phyloP scores from a whole-genome alignment of 768 basidiomycete genomes.

The Boletus tomentosulus region DNA sequence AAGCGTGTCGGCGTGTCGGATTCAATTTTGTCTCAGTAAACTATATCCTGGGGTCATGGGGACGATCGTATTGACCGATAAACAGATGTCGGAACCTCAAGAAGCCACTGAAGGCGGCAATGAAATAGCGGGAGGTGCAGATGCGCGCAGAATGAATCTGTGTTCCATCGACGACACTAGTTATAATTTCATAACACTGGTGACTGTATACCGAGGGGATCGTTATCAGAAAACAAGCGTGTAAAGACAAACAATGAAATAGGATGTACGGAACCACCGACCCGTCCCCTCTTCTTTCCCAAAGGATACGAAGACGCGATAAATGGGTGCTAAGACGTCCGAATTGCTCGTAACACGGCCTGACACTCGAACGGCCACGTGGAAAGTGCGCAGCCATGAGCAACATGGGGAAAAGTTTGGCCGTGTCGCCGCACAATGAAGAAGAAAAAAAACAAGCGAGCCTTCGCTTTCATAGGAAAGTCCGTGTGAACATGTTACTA shows the following conservation, averaged over 20 bases:
- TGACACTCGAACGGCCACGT: slow-evolving; percentile 89
- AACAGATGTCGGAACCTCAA: too few relatives aligned
- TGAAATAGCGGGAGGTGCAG: too few relatives aligned
- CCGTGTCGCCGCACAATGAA: slow-evolving; percentile 78
- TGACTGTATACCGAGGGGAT: neutral
- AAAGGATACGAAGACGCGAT: slow-evolving; percentile 40
- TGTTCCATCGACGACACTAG: too few relatives aligned
- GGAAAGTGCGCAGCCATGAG: slow-evolving; percentile 63
- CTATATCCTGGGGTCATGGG: too few relatives aligned
- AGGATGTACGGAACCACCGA: slow-evolving; percentile 61
- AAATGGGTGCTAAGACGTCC: slow-evolving; percentile 81
- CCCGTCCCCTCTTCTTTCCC: slow-evolving; percentile 58
- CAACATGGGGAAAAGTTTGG: slow-evolving; percentile 84
- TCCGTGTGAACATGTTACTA: slow-evolving; percentile 19
- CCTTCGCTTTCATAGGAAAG: neutral
- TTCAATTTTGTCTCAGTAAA: too few relatives aligned
- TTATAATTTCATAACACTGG: too few relatives aligned
- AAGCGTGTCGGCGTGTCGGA: too few relatives aligned
- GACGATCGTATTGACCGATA: too few relatives aligned
- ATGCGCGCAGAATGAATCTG: too few relatives aligned
- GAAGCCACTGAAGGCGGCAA: too few relatives aligned
- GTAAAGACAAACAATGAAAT: neutral
- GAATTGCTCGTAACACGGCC: slow-evolving; percentile 67
- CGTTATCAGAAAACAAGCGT: neutral
- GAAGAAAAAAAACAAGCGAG: slow-evolving; percentile 10